Evolutionary conservation across 2,329 filamentous ascomycete species (phyloP).

Genomic region (Taxawa tesnikishii): DNA sequence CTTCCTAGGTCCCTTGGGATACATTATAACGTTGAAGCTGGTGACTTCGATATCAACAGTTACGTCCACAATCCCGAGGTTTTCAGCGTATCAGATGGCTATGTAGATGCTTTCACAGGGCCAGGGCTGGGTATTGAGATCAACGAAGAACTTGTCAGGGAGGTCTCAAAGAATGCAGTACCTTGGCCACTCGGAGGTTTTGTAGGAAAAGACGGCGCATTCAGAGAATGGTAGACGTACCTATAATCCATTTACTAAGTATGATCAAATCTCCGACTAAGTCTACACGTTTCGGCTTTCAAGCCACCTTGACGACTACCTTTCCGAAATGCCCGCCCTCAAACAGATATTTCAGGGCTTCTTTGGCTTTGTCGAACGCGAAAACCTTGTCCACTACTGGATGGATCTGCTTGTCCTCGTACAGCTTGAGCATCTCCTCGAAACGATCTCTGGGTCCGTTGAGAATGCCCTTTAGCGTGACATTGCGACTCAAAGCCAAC

Average conservation of each 20-base stretch:
- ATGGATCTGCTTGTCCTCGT: slow-evolving; percentile 26
- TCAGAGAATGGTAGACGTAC: slow-evolving; percentile 50
- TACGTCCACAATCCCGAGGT: slow-evolving; percentile 13
- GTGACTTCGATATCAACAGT: slow-evolving; percentile 43
- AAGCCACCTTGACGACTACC: slow-evolving; percentile 24
- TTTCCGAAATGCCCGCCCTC: slow-evolving; percentile 33
- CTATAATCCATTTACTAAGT: too few species aligned
- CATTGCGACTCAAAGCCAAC: slow-evolving; percentile 36
- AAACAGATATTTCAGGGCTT: slow-evolving; percentile 30
- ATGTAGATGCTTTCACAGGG: slow-evolving; percentile 10
- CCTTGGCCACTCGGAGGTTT: slow-evolving; percentile 57
- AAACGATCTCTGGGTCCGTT: slow-evolving; percentile 49
- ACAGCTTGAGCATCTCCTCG: slow-evolving; percentile 30
- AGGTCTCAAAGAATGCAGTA: slow-evolving; percentile 42
- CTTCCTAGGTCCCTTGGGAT: slow-evolving; percentile 65
- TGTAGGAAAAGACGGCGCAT: slow-evolving; percentile 50
- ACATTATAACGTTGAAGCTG: slow-evolving; percentile 56
- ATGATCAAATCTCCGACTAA: too few species aligned
- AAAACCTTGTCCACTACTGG: slow-evolving; percentile 29
- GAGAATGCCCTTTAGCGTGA: slow-evolving; percentile 45
- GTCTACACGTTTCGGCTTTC: too few species aligned
- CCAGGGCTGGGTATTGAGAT: slow-evolving; percentile 15
- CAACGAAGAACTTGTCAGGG: slow-evolving; percentile 54
- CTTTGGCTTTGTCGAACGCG: slow-evolving; percentile 27
- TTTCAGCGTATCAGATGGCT: slow-evolving; percentile 13